Evolutionary conservation across 805 yeast genomes (phyloP).

Genomic region (Tetrapisispora pingtungensis): DNA sequence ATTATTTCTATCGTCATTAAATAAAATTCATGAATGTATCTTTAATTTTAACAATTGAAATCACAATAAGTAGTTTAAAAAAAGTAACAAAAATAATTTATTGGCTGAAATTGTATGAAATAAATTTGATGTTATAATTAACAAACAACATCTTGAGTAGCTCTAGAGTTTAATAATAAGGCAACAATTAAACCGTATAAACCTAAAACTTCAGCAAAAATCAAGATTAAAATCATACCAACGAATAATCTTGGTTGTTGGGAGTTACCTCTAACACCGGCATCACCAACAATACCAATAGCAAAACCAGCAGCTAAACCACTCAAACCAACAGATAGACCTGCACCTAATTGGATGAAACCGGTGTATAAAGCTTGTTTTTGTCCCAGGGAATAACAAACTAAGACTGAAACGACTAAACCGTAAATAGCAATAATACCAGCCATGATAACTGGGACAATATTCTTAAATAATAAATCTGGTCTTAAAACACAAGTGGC

Average conservation of each 20-base stretch:
- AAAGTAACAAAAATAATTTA: too few species aligned
- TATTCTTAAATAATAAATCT: constrained; percentile 82
- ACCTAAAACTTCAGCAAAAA: constrained; percentile 98
- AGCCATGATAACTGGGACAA: constrained; percentile 97
- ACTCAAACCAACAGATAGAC: constrained; percentile 91
- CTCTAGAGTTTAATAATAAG: constrained; percentile 93
- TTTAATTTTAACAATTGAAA: too few species aligned
- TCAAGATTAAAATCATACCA: constrained; percentile 95
- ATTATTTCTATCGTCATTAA: too few species aligned
- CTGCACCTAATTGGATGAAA: constrained; percentile 96
- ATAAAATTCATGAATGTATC: too few species aligned
- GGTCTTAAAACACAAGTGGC: constrained; percentile 98
- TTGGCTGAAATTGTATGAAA: background rate
- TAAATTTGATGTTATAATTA: constrained; percentile 27
- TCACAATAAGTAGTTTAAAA: too few species aligned
- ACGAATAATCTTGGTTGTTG: constrained; percentile 98
- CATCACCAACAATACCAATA: constrained; percentile 98
- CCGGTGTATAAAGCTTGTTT: constrained; percentile 92
- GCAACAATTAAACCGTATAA: constrained; percentile 98
- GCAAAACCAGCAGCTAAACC: constrained; percentile 99
- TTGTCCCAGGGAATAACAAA: constrained; percentile 81
- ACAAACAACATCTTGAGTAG: constrained; percentile 83
- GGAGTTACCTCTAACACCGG: constrained; percentile 97
- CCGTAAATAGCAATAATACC: constrained; percentile 99
- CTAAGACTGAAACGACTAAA: constrained; percentile 88